These are phyloP conservation scores for Crassisporium funariophilum DNA, from an alignment of 768 basidiomycete genomes.

Conservation along the genomic window DNA sequence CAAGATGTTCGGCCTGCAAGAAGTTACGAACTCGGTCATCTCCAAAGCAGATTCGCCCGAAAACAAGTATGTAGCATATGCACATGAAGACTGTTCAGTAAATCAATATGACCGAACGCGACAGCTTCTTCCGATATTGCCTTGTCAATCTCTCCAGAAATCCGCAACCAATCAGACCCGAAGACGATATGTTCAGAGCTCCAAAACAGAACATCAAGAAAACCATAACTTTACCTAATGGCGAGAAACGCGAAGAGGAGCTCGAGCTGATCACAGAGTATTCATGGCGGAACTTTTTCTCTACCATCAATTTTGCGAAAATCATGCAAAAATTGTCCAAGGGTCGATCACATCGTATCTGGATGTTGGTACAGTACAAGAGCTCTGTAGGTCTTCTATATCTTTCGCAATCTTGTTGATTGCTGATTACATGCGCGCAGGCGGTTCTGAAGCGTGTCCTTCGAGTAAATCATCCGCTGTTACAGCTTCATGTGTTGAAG, in stretches of 20 bases:
- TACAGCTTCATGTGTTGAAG: constrained; percentile 94
- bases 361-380: constrained; percentile 97
- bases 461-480: constrained; percentile 89
- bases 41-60: constrained; percentile 87
- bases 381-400: constrained; percentile 69
- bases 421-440: constrained; percentile 42
- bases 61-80: constrained; percentile 72
- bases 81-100: too few species aligned
- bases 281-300: constrained; percentile 98
- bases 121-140: constrained; percentile 96
- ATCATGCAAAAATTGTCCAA: constrained; percentile 98
- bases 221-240: constrained; percentile 65
- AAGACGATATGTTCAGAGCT: constrained; percentile 66
- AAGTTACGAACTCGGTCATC: constrained; percentile 81
- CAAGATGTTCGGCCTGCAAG: constrained; percentile 98
- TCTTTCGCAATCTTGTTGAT: background rate
- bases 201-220: constrained; percentile 62
- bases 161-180: constrained; percentile 56
- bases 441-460: constrained; percentile 95
- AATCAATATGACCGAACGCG: too few species aligned
- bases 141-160: constrained; percentile 73
- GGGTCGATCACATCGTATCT: constrained; percentile 89
- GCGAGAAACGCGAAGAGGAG: constrained; percentile 80
- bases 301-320: constrained; percentile 95
- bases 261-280: constrained; percentile 92